Conservation (phyloP, 306 rosid genomes). For the Prunus mira region DNA sequence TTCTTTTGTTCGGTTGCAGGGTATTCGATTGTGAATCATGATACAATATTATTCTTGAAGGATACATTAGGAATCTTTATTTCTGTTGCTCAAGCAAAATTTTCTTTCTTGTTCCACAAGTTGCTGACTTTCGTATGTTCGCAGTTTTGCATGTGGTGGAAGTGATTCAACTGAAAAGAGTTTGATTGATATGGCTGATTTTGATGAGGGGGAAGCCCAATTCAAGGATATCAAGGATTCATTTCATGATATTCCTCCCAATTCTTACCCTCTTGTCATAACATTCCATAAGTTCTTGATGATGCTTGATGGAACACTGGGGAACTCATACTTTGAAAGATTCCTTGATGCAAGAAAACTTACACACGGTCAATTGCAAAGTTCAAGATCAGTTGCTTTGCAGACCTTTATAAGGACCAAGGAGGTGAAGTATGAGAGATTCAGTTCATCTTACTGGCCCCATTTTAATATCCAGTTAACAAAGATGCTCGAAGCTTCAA, state of each 20-base stretch:
- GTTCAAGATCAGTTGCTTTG: slow-evolving; percentile 47
- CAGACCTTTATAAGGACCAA: slow-evolving; percentile 50
- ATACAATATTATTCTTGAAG: not conserved
- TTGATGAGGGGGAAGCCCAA: slow-evolving; percentile 41
- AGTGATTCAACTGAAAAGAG: slow-evolving; percentile 18
- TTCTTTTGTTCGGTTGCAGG: not conserved
- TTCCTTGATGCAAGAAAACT: slow-evolving; percentile 29
- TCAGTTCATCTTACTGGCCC: slow-evolving; percentile 67
- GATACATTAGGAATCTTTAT: not conserved
- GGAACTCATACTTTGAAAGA: slow-evolving; percentile 64
- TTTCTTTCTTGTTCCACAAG: not conserved
- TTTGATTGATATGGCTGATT: slow-evolving; percentile 30
- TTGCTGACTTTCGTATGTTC: not conserved
- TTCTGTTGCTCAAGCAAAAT: not conserved
- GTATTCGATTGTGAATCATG: not conserved
- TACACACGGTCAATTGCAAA: slow-evolving; percentile 17
- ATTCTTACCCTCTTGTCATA: slow-evolving; percentile 60
- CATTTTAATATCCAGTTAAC: slow-evolving; percentile 51
- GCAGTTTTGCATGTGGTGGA: slow-evolving; percentile 46
- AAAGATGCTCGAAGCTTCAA: slow-evolving; percentile 54
- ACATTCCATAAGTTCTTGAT: slow-evolving; percentile 69
- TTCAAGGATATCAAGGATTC: slow-evolving; percentile 59
- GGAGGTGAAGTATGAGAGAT: slow-evolving; percentile 66
- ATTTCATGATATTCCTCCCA: slow-evolving; percentile 42
- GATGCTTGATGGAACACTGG: slow-evolving; percentile 77